These are phyloP conservation scores for Diplogelasinospora grovesii DNA, from an alignment of 495 filamentous ascomycete genomes.

Conservation along the genomic window DNA sequence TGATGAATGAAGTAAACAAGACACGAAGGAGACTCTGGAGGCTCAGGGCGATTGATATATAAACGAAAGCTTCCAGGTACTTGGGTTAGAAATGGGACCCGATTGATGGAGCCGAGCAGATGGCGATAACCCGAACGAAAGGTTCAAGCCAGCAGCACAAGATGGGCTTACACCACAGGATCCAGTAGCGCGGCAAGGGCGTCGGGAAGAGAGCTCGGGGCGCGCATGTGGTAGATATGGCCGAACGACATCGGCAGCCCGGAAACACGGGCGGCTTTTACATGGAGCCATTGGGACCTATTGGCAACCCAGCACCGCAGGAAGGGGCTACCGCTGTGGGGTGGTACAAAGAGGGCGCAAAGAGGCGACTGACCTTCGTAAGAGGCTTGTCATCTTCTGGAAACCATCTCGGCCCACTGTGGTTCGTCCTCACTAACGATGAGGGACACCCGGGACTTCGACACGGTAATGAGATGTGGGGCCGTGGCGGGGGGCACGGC, in stretches of 20 bases:
- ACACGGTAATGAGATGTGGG: conserved; percentile 38
- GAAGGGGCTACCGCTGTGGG: too few relatives aligned
- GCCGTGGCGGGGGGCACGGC: conserved; percentile 25
- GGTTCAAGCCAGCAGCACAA: conserved; percentile 1
- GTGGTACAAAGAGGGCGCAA: too few relatives aligned
- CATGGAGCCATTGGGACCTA: not conserved
- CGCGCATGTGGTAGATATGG: conserved; percentile 1
- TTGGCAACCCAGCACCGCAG: too few relatives aligned
- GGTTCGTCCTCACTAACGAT: conserved; percentile 10
- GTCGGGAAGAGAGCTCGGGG: conserved; percentile 18
- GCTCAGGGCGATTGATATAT: conserved; percentile 4
- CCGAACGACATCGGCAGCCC: conserved; percentile 1
- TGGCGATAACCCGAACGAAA: too few relatives aligned
- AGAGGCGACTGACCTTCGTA: too few relatives aligned
- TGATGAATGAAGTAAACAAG: not conserved
- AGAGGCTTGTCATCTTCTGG: conserved; percentile 6
- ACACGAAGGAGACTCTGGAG: not conserved
- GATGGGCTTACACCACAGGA: conserved; percentile 8
- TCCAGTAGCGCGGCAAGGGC: conserved; percentile 19
- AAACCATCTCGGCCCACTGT: conserved; percentile 7
- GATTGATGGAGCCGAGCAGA: conserved; percentile 11
- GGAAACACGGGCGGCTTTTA: conserved; percentile 8
- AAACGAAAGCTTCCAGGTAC: conserved; percentile 5
- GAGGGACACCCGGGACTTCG: conserved; percentile 28
- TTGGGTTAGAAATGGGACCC: conserved; percentile 19